Percentiles rank a stretch among this genome's conserved stretches.
phyloP scores from a whole-genome alignment of 176 grass and related monocot genomes.

The Puya raimondii region DNA sequence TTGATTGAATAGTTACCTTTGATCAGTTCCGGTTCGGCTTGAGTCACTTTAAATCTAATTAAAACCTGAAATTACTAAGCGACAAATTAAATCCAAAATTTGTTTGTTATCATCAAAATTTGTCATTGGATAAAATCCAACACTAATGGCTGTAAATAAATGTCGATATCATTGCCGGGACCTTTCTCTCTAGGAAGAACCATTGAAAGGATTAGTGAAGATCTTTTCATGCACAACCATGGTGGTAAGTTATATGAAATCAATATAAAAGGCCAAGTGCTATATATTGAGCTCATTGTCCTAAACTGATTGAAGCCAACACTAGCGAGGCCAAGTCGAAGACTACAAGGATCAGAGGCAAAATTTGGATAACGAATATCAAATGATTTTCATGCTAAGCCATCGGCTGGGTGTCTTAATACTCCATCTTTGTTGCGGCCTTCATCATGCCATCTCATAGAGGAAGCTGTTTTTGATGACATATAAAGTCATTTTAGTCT shows the following conservation, averaged over 20 bases:
- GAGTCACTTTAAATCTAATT: no score
- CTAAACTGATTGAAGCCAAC: not conserved
- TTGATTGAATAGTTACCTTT: no score
- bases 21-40: no score
- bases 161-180: conserved; percentile 15
- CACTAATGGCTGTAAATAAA: conserved; percentile 23
- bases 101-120: no score
- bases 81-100: no score
- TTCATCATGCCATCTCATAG: not conserved
- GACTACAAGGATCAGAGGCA: not conserved
- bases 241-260: conserved; percentile 19
- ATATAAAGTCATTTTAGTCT: not conserved
- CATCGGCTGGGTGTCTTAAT: not conserved
- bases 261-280: conserved; percentile 7
- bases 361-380: not conserved
- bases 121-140: no score
- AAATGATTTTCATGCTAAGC: not conserved
- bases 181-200: not conserved
- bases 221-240: conserved; percentile 18
- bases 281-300: not conserved
- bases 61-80: no score
- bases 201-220: not conserved
- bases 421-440: not conserved
- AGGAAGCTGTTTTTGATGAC: not conserved
- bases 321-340: not conserved